Evolutionary conservation across 208 protist species (phyloP), one percentile per base, ranked within the genome.

Genomic region (Acanthamoeba royreba): DNA sequence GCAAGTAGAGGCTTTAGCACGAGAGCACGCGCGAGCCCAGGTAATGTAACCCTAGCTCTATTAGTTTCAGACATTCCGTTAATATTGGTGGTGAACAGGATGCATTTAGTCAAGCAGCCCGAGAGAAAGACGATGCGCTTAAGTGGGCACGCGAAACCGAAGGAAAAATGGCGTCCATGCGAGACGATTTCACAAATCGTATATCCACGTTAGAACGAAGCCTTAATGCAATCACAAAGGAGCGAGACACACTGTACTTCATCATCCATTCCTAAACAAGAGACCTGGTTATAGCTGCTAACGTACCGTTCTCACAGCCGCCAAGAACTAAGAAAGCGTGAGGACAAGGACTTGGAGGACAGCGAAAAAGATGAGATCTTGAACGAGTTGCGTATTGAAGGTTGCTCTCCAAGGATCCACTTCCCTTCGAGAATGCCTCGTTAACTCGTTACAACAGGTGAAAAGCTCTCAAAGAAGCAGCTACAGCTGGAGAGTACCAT

Each of bases 401-500:
- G 83, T 8, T 61, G 28, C 33, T 8, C 40, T 7, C 13, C 19
- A 17, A 25, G 45, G 35, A 9, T n/a, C 8, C n/a, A 25, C 66
- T 9, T 77, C 13, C n/a, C 13, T 40, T n/a, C n/a, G 17, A 25
- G 9, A 33, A 25, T 77, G 28, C 66, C 22, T 43, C 22, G 11
- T 33, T 87, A 33, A 87, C 8, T 58, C 77, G 11, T 9, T 45
- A 7, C 19, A 11, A 8, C 9, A 89, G 81, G 83, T 13, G 83
- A 90, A 45, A 90, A 90, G 42, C 53, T 90, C 7, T 55, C 83
- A 19, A 11, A 90, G 53, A 90, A 90, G 83, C 83, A 90, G 52
- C 83, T 90, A 2, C 55, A 38, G 35, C 31, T 90, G 28, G 83
- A 90, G 83, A 45, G 46, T n/a, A 66, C 52, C 9, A 66, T 90